Conservation (phyloP, 1,284 basidiomycete genomes). For the Puccinia coronata region DNA sequence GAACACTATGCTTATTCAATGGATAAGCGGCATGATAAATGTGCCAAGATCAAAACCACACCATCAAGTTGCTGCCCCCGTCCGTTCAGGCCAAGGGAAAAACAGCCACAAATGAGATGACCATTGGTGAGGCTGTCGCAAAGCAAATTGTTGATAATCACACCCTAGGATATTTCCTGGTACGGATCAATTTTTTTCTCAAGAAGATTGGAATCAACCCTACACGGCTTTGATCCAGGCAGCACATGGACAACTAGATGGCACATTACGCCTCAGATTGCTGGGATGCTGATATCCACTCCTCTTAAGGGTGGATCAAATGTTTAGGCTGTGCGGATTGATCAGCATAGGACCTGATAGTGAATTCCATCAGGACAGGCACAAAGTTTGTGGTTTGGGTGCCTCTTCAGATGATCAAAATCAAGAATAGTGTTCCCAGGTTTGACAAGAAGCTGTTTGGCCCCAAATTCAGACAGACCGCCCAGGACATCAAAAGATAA, state of each 20-base stretch:
- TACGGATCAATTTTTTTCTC: constrained; percentile 86
- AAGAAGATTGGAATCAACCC: constrained; percentile 89
- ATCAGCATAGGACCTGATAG: constrained; percentile 84
- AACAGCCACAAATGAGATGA: constrained; percentile 70
- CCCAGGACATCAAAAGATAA: constrained; percentile 71
- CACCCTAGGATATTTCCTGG: constrained; percentile 96
- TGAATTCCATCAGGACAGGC: constrained; percentile 63
- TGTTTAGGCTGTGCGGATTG: constrained; percentile 99
- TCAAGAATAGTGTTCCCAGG: constrained; percentile 73
- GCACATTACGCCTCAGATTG: constrained; percentile 98
- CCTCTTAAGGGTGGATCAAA: constrained; percentile 95
- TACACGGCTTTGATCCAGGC: constrained; percentile 82
- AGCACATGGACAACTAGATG: constrained; percentile 98
- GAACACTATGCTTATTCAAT: constrained; percentile 97
- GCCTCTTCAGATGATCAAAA: constrained; percentile 75
- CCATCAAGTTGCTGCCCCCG: constrained; percentile 77
- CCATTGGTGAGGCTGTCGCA: constrained; percentile 84
- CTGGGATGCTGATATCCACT: constrained; percentile 98
- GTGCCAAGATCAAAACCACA: constrained; percentile 76
- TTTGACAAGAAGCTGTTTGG: constrained; percentile 88
- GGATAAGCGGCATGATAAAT: constrained; percentile 84
- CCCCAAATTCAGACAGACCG: constrained; percentile 85
- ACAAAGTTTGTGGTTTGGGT: constrained; percentile 71
- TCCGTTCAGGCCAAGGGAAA: constrained; percentile 76
- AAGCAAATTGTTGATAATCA: constrained; percentile 87